Evolutionary conservation across 768 basidiomycete genomes (phyloP).

Genomic region (Epithele typhae): DNA sequence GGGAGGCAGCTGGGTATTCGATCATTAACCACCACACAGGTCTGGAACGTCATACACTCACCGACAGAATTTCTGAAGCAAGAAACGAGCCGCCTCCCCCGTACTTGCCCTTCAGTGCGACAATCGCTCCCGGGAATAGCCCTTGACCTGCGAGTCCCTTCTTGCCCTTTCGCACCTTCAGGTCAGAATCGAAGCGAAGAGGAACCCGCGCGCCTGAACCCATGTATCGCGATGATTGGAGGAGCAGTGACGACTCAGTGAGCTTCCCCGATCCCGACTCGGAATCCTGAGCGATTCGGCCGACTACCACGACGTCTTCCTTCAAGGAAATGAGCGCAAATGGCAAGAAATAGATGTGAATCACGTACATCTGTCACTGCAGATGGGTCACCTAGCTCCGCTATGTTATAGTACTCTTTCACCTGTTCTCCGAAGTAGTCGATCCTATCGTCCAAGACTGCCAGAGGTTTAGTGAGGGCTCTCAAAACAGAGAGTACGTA

Average conservation of each 20-base stretch:
- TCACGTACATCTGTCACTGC: slow-evolving; percentile 45
- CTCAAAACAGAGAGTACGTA: background rate
- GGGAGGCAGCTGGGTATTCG: slow-evolving; percentile 30
- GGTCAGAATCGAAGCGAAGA: slow-evolving; percentile 61
- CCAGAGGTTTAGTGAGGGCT: background rate
- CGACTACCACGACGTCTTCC: slow-evolving; percentile 28
- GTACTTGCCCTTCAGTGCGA: slow-evolving; percentile 83
- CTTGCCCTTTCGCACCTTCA: slow-evolving; percentile 61
- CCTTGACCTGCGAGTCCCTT: slow-evolving; percentile 63
- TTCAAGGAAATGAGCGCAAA: slow-evolving; percentile 22
- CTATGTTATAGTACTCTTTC: slow-evolving; percentile 60
- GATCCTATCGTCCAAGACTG: slow-evolving; percentile 83
- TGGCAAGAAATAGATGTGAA: background rate
- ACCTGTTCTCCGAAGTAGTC: slow-evolving; percentile 80
- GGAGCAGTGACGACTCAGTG: slow-evolving; percentile 64
- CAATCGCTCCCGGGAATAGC: slow-evolving; percentile 86
- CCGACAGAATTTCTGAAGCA: slow-evolving; percentile 76
- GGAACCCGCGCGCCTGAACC: slow-evolving; percentile 65
- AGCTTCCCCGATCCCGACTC: slow-evolving; percentile 62
- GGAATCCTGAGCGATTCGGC: slow-evolving; percentile 42
- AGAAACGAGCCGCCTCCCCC: slow-evolving; percentile 87
- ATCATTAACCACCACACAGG: no score
- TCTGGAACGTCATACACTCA: slow-evolving; percentile 35
- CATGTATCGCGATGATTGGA: slow-evolving; percentile 83
- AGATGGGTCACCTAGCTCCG: slow-evolving; percentile 78